Conservation (phyloP, 441 rosid species). For the Aleurites moluccanus region DNA sequence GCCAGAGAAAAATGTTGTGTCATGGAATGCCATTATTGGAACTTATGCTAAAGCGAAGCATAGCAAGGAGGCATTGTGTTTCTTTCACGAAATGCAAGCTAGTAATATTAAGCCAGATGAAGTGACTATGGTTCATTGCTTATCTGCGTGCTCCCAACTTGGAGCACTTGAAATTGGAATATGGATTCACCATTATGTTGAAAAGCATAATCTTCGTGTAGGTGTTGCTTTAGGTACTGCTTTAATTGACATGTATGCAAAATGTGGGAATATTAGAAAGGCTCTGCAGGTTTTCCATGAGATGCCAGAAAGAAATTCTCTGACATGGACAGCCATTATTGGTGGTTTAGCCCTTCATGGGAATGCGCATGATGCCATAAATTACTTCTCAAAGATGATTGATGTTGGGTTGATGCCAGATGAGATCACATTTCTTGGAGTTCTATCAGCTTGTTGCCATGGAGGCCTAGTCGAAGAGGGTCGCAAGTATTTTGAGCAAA, state of each 20-base stretch:
- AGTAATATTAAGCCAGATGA: conserved; percentile 55
- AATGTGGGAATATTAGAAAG: conserved; percentile 74
- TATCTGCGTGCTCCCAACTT: conserved; percentile 84
- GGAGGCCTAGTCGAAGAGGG: conserved; percentile 82
- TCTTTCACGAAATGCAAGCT: conserved; percentile 81
- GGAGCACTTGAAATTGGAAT: conserved; percentile 80
- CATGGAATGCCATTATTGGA: conserved; percentile 89
- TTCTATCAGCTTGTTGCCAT: conserved; percentile 82
- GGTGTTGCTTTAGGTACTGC: conserved; percentile 77
- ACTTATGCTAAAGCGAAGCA: conserved; percentile 61
- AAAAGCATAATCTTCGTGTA: conserved; percentile 50
- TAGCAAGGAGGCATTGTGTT: conserved; percentile 60
- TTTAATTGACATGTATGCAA: conserved; percentile 83
- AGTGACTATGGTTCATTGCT: conserved; percentile 79
- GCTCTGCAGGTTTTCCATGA: conserved; percentile 66
- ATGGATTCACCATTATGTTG: conserved; percentile 75
- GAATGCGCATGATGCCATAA: conserved; percentile 56
- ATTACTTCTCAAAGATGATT: conserved; percentile 69
- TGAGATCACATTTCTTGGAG: conserved; percentile 74
- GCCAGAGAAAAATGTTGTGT: conserved; percentile 70
- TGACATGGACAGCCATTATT: conserved; percentile 75
- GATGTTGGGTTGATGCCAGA: conserved; percentile 67
- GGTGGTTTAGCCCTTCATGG: conserved; percentile 82
- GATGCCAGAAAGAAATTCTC: conserved; percentile 59
- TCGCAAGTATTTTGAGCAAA: conserved; percentile 55